phyloP scores from a whole-genome alignment of 1,284 basidiomycete genomes.

The Ganoderma lingzhi region DNA sequence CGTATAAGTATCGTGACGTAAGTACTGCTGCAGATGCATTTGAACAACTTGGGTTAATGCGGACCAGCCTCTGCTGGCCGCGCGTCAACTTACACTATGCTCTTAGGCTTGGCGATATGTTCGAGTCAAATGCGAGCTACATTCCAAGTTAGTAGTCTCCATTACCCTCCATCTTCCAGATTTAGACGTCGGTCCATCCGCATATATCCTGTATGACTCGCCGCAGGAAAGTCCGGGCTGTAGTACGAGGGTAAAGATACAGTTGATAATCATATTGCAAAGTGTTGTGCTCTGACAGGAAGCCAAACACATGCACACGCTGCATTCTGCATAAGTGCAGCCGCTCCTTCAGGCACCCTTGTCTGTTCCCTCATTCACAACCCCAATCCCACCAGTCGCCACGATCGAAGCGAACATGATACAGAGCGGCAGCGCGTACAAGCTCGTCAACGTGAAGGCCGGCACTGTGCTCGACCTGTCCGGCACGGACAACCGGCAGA shows the following conservation, averaged over 20 bases:
- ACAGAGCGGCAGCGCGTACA: slow-evolving; percentile 43
- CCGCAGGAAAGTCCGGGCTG: not conserved
- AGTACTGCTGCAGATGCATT: too few relatives aligned
- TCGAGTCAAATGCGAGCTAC: too few relatives aligned
- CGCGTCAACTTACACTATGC: too few relatives aligned
- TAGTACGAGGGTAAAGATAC: not conserved
- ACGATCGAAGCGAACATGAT: not conserved
- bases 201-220: slow-evolving; percentile 2
- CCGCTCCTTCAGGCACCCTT: too few relatives aligned
- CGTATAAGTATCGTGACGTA: too few relatives aligned
- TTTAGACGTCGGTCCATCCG: not conserved
- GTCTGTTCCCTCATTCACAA: too few relatives aligned
- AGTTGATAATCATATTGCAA: not conserved
- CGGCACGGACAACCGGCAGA: slow-evolving; percentile 50
- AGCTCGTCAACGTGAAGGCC: slow-evolving; percentile 56
- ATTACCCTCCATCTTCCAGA: not conserved
- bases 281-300: not conserved
- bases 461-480: slow-evolving; percentile 64
- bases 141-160: not conserved
- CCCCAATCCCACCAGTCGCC: not conserved
- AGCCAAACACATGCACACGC: not conserved
- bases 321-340: not conserved
- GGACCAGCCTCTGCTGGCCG: too few relatives aligned
- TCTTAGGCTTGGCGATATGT: too few relatives aligned
- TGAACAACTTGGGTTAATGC: too few relatives aligned